Evolutionary conservation across 2,329 filamentous ascomycete species (phyloP), one percentile per base, ranked within the genome.

Genomic region (Ilyonectria sp.): DNA sequence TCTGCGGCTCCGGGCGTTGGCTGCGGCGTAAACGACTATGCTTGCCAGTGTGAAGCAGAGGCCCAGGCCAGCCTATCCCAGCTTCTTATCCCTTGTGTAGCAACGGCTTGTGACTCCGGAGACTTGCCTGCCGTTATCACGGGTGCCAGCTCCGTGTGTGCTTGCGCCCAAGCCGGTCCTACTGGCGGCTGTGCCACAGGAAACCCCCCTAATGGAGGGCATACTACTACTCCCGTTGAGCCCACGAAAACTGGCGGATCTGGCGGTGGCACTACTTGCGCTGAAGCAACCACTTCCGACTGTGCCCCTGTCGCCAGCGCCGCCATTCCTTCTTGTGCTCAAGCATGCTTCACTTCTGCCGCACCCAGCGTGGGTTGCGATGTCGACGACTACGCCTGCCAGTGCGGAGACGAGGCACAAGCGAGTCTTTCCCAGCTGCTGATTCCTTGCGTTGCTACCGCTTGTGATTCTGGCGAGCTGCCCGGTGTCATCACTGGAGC

Each of bases 41-140:
- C 59, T 6, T 79, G 77, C 46, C 77, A 78, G 31, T 79, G 77
- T 53, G 59, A 74, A 29, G 63, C 71, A 9, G 72, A 69, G 7
- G 71, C 73, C 9, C 72, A 74, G 54, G 63, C 67, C 17, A 69
- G 65, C 15, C 62, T 79, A 1, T 74, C 76, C 3, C 53, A 67
- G 35, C 65, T 75, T 19, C 69, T 78, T 21, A 69, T 75, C 11
- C 77, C 77, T 8, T 79, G 77, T 54, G 75, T 79, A 5, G 69
- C 71, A 2, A 77, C 71, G 0, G 74, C 71, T 3, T 79, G 77
- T 44, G 71, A 69, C 2, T 49, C 72, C 4, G 69, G 63, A 5
- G 71, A 72, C 2, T 62, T 78, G 23, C 68, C 68, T 15, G 74
- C 68, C 19, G 74, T 79, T 7, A 75, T 78, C 43, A 61, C 64